A percentile compares a stretch with the other conserved stretches of the same genome.
Evolutionary conservation across 495 filamentous ascomycete species (phyloP).

Genomic region (Trichoderma virens): DNA sequence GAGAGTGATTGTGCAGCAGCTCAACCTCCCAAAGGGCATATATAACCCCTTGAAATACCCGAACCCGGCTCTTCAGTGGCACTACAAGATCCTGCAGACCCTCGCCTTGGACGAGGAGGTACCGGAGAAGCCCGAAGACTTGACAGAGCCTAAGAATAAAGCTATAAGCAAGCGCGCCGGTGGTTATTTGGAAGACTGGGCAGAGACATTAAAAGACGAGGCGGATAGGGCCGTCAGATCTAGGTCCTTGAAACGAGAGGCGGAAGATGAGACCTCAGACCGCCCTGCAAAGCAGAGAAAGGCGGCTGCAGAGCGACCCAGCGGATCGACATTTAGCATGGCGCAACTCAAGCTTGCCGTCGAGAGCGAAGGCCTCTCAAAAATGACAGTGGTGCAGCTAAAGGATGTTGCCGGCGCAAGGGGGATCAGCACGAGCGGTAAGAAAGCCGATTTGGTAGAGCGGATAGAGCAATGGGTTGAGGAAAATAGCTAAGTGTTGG

Average conservation of each 20-base stretch:
- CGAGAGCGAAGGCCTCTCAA: slow-evolving; percentile 53
- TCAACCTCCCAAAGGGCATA: slow-evolving; percentile 78
- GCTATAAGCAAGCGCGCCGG: slow-evolving; percentile 81
- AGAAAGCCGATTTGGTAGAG: slow-evolving; percentile 75
- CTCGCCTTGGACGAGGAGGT: slow-evolving; percentile 88
- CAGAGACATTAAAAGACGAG: slow-evolving; percentile 51
- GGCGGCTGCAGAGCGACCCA: slow-evolving; percentile 19
- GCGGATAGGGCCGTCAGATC: slow-evolving; percentile 26
- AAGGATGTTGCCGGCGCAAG: slow-evolving; percentile 60
- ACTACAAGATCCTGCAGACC: slow-evolving; percentile 90
- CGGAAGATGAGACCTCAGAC: slow-evolving; percentile 30
- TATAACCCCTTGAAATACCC: slow-evolving; percentile 86
- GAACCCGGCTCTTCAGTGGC: slow-evolving; percentile 95
- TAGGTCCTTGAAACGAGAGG: slow-evolving; percentile 36
- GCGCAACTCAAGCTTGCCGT: slow-evolving; percentile 49
- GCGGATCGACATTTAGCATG: slow-evolving; percentile 37
- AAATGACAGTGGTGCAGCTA: slow-evolving; percentile 63
- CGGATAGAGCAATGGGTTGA: slow-evolving; percentile 73
- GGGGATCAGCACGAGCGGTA: slow-evolving; percentile 53
- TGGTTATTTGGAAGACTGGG: slow-evolving; percentile 68
- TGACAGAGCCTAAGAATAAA: slow-evolving; percentile 72
- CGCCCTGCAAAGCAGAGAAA: slow-evolving; percentile 33
- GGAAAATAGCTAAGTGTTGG: slow-evolving; percentile 26
- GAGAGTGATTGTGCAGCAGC: slow-evolving; percentile 70
- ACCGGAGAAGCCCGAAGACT: slow-evolving; percentile 72